phyloP scores from a whole-genome alignment of 805 yeast genomes.

The Priceomyces castillae region DNA sequence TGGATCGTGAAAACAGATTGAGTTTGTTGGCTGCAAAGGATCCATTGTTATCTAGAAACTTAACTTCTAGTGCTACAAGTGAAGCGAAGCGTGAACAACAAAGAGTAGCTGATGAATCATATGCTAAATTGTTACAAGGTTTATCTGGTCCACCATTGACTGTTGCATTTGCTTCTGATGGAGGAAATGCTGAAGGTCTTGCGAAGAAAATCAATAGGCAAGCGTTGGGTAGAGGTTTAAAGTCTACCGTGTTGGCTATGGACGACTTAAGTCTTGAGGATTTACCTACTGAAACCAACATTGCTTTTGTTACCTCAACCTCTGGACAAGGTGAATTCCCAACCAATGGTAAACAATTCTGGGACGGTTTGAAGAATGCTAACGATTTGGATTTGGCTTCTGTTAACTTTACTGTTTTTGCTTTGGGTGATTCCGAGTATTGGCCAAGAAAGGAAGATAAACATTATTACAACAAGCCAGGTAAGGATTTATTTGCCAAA shows the following conservation, averaged over 20 bases:
- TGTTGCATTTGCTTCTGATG: slow-evolving; percentile 85
- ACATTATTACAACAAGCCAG: slow-evolving; percentile 91
- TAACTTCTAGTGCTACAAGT: slow-evolving; percentile 59
- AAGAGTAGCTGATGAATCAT: slow-evolving; percentile 72
- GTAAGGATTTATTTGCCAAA: slow-evolving; percentile 65
- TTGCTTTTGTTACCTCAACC: slow-evolving; percentile 68
- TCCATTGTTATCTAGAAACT: slow-evolving; percentile 75
- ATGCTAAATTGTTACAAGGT: slow-evolving; percentile 73
- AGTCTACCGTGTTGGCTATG: slow-evolving; percentile 62
- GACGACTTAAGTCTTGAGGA: slow-evolving; percentile 75
- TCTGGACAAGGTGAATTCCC: slow-evolving; percentile 90
- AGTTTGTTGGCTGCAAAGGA: slow-evolving; percentile 66
- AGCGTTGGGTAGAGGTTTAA: slow-evolving; percentile 76
- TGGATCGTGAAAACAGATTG: slow-evolving; percentile 87
- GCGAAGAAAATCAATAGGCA: slow-evolving; percentile 77
- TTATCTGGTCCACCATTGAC: slow-evolving; percentile 90
- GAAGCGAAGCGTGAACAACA: slow-evolving; percentile 59
- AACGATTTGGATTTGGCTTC: slow-evolving; percentile 61
- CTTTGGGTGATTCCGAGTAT: slow-evolving; percentile 79
- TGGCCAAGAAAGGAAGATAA: slow-evolving; percentile 98
- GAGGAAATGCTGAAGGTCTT: slow-evolving; percentile 82
- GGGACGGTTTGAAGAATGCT: slow-evolving; percentile 68
- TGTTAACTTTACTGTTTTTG: slow-evolving; percentile 62
- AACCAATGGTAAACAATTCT: slow-evolving; percentile 71
- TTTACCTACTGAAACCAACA: slow-evolving; percentile 64